Conservation (phyloP, 129 eudicot genomes). For the Mikania micrantha region DNA sequence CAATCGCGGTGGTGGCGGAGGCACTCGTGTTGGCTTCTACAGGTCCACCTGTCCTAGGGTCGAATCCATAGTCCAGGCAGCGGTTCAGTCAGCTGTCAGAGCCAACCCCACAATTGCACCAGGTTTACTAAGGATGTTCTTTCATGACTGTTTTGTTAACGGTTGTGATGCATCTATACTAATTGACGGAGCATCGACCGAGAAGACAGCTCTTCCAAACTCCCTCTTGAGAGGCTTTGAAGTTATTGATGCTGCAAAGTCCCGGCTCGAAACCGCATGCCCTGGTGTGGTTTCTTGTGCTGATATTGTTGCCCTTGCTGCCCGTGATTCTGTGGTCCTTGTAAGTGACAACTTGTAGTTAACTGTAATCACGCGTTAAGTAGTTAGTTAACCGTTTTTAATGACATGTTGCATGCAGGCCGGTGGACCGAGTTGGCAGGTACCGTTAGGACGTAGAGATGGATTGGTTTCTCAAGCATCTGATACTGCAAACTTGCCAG, state of each 20-base stretch:
- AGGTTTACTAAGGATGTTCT: slow-evolving; percentile 56
- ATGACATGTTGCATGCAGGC: slow-evolving; percentile 27
- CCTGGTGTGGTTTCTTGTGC: slow-evolving; percentile 82
- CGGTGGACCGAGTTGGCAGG: slow-evolving; percentile 43
- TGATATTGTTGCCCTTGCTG: slow-evolving; percentile 77
- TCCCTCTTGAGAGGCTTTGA: slow-evolving; percentile 70
- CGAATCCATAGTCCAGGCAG: slow-evolving; percentile 45
- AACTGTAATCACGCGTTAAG: too few species aligned
- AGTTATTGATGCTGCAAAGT: slow-evolving; percentile 65
- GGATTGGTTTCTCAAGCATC: slow-evolving; percentile 58
- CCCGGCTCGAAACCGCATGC: slow-evolving; percentile 54
- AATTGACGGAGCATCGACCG: slow-evolving; percentile 49
- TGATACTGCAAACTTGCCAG: slow-evolving; percentile 52
- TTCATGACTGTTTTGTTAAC: slow-evolving; percentile 71
- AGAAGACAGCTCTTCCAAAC: slow-evolving; percentile 67
- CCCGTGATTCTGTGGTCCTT: slow-evolving; percentile 71
- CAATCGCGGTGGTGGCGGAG: background rate
- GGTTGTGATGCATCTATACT: slow-evolving; percentile 89
- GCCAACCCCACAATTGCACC: slow-evolving; percentile 49
- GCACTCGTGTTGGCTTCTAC: slow-evolving; percentile 52
- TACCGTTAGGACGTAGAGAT: slow-evolving; percentile 66
- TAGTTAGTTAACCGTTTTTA: background rate
- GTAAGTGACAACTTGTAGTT: slow-evolving; percentile 20
- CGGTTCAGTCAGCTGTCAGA: slow-evolving; percentile 37
- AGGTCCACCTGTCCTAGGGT: slow-evolving; percentile 40